Conservation (phyloP, 2,329 filamentous ascomycete species). For the Aspergillus cejpii region DNA sequence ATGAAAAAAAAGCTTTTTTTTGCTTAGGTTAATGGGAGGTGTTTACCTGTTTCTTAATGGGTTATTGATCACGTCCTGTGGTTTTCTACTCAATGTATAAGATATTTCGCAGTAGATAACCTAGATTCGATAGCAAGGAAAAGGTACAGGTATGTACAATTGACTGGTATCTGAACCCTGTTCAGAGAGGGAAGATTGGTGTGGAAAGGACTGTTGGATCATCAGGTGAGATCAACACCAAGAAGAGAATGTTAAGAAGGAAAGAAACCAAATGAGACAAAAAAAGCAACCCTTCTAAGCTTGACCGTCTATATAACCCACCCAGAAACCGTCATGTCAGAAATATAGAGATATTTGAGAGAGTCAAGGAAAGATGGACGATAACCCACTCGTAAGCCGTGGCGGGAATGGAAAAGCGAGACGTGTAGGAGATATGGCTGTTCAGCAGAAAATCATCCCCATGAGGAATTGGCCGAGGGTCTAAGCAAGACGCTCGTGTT, state of each 20-base stretch:
- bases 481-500: constrained; percentile 32
- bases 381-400: no score
- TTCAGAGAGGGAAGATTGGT: background rate
- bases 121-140: background rate
- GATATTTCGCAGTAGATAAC: background rate
- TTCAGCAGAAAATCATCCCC: background rate
- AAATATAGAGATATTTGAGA: background rate
- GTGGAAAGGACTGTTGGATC: no score
- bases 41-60: no score
- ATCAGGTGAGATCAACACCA: background rate
- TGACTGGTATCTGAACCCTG: background rate
- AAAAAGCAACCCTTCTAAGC: background rate
- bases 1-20: no score
- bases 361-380: background rate
- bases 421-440: background rate
- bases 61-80: no score
- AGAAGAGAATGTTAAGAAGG: background rate
- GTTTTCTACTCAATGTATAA: no score
- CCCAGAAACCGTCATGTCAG: background rate
- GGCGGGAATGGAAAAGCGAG: no score
- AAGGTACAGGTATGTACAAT: background rate
- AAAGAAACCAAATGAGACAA: background rate
- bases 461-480: background rate
- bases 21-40: no score
- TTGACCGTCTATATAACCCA: background rate